phyloP scores from a whole-genome alignment of 306 rosid species.

The Boehmeria nivea region DNA sequence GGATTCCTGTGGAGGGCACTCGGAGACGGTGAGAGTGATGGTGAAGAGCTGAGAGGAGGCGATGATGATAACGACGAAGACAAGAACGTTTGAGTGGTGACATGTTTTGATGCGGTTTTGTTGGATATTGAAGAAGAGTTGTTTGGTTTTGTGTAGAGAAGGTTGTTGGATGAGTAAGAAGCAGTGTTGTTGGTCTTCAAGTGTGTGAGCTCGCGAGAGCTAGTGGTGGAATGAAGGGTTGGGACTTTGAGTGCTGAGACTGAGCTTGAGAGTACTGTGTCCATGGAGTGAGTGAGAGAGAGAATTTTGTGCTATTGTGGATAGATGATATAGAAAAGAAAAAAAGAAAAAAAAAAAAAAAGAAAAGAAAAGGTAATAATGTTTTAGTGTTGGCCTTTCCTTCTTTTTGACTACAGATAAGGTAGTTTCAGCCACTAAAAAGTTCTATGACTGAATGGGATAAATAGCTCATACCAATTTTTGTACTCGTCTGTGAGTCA shows the following conservation, averaged over 20 bases:
- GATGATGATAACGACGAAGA: background rate
- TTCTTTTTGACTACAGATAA: constrained; percentile 7
- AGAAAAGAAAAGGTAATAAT: too few relatives aligned
- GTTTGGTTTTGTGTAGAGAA: constrained; percentile 31
- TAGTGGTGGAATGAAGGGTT: constrained; percentile 24
- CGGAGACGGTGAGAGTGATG: constrained; percentile 19
- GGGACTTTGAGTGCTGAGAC: constrained; percentile 52
- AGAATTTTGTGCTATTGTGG: too few relatives aligned
- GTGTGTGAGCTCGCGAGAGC: constrained; percentile 37
- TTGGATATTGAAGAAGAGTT: constrained; percentile 20
- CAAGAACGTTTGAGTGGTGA: constrained; percentile 27
- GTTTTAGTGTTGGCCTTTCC: background rate
- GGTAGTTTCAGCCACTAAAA: constrained; percentile 7
- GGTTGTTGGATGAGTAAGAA: constrained; percentile 24
- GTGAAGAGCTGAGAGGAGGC: constrained; percentile 19
- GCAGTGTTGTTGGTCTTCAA: constrained; percentile 30
- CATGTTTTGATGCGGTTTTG: constrained; percentile 13
- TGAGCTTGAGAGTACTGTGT: constrained; percentile 53
- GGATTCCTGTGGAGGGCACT: constrained; percentile 30
- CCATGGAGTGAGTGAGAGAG: constrained; percentile 42
- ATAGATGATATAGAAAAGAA: too few relatives aligned
- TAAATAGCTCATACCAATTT: too few relatives aligned
- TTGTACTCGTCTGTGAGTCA: too few relatives aligned
- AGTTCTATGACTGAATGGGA: too few relatives aligned
- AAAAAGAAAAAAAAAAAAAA: background rate